Evolutionary conservation across 441 rosid species (phyloP).

Genomic region (Corymbia calophylla): DNA sequence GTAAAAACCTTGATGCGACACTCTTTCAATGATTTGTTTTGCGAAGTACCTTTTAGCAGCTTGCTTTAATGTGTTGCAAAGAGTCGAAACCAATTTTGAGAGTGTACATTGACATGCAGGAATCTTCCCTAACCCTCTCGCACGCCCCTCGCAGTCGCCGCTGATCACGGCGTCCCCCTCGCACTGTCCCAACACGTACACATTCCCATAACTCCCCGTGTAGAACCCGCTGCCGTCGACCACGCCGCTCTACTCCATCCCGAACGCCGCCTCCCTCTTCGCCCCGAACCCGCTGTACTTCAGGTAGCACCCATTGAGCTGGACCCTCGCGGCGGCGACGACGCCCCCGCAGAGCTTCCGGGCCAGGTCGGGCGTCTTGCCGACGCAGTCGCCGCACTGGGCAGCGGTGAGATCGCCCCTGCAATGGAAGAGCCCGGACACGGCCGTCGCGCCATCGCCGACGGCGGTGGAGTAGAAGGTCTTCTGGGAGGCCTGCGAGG

Average conservation of each 20-base stretch:
- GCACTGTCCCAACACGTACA: constrained; percentile 74
- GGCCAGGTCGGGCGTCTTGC: constrained; percentile 34
- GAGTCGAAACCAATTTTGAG: too few species aligned
- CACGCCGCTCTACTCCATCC: constrained; percentile 43
- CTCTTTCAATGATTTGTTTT: too few species aligned
- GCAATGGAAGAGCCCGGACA: constrained; percentile 70
- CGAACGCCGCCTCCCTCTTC: constrained; percentile 48
- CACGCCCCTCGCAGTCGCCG: constrained; percentile 50
- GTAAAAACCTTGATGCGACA: too few species aligned
- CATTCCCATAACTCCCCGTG: constrained; percentile 53
- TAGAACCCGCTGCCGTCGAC: constrained; percentile 40
- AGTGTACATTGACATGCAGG: too few species aligned
- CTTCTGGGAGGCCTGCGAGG: constrained; percentile 49
- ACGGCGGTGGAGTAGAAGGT: constrained; percentile 34
- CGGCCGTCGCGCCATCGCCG: constrained; percentile 47
- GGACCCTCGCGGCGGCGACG: constrained; percentile 53
- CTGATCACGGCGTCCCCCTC: constrained; percentile 55
- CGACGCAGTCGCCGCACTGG: constrained; percentile 52
- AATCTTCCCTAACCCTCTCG: constrained; percentile 35
- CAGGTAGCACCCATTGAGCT: constrained; percentile 65
- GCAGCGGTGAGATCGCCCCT: constrained; percentile 61
- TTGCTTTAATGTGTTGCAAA: too few species aligned
- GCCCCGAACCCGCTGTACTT: constrained; percentile 38
- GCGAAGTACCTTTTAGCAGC: too few species aligned
- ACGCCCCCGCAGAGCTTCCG: constrained; percentile 47